These are phyloP conservation scores for Inosperma sp. DNA, from an alignment of 768 basidiomycete species.

Conservation along the genomic window DNA sequence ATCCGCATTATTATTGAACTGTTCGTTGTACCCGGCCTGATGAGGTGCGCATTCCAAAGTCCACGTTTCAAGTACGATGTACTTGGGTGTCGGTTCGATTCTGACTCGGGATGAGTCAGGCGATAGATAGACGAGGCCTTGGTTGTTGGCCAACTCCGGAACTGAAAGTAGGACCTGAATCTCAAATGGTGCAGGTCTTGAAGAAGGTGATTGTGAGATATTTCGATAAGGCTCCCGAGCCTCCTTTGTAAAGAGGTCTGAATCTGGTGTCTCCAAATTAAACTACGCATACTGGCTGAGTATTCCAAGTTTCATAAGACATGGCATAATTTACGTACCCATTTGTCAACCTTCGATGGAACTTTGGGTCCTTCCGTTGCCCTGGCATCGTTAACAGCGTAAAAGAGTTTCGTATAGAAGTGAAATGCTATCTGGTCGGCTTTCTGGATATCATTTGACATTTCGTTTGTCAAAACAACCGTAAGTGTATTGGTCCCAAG, in stretches of 20 bases:
- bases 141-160: constrained; percentile 64
- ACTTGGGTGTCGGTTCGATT: constrained; percentile 63
- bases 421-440: constrained; percentile 85
- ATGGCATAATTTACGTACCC: constrained; percentile 48
- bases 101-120: constrained; percentile 57
- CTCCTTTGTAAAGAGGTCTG: constrained; percentile 60
- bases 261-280: constrained; percentile 76
- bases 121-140: constrained; percentile 64
- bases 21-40: constrained; percentile 18
- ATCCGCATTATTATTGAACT: constrained; percentile 35
- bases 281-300: constrained; percentile 44
- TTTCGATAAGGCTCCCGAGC: constrained; percentile 56
- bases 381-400: constrained; percentile 69
- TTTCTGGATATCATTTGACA: constrained; percentile 48
- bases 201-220: constrained; percentile 42
- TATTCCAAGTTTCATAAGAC: not conserved
- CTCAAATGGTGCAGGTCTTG: constrained; percentile 47
- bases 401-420: constrained; percentile 78
- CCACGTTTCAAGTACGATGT: constrained; percentile 74
- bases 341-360: constrained; percentile 66
- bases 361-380: constrained; percentile 46
- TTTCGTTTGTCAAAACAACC: constrained; percentile 16
- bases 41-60: constrained; percentile 42
- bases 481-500: constrained; percentile 5
- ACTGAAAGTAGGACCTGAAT: constrained; percentile 67